These are phyloP conservation scores for Myxozyma udenii DNA, from an alignment of 805 yeast genomes.

Conservation along the genomic window DNA sequence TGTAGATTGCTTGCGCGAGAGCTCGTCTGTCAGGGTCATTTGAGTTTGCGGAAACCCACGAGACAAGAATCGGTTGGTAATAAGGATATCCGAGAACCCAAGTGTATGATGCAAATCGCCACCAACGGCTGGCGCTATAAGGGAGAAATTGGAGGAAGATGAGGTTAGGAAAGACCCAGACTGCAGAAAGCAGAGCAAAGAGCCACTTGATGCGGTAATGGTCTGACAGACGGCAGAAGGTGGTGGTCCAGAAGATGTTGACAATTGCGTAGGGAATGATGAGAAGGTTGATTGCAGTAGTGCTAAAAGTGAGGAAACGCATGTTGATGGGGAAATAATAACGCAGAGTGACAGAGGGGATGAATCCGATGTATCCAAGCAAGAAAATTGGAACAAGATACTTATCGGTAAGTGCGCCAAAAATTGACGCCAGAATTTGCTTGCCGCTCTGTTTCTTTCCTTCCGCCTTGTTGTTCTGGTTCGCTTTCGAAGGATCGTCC, in stretches of 20 bases:
- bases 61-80: conserved; percentile 53
- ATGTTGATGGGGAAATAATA: conserved; percentile 47
- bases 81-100: conserved; percentile 47
- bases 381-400: conserved; percentile 22
- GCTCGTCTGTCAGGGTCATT: conserved; percentile 61
- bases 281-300: conserved; percentile 51
- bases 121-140: conserved; percentile 25
- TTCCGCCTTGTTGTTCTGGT: conserved; percentile 33
- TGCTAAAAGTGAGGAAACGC: conserved; percentile 49
- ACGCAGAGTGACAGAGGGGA: conserved; percentile 23
- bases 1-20: conserved; percentile 61
- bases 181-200: conserved; percentile 21
- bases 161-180: conserved; percentile 29
- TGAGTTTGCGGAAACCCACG: conserved; percentile 62
- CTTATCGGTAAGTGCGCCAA: conserved; percentile 20
- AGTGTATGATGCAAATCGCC: conserved; percentile 23
- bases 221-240: conserved; percentile 29
- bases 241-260: conserved; percentile 34
- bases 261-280: conserved; percentile 49
- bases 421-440: conserved; percentile 44
- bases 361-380: conserved; percentile 25
- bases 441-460: conserved; percentile 46
- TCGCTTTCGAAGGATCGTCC: conserved; percentile 24
- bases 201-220: conserved; percentile 21
- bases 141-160: conserved; percentile 33